Conservation (phyloP, 2,329 filamentous ascomycete species). For the Trichoderma aggressivum region DNA sequence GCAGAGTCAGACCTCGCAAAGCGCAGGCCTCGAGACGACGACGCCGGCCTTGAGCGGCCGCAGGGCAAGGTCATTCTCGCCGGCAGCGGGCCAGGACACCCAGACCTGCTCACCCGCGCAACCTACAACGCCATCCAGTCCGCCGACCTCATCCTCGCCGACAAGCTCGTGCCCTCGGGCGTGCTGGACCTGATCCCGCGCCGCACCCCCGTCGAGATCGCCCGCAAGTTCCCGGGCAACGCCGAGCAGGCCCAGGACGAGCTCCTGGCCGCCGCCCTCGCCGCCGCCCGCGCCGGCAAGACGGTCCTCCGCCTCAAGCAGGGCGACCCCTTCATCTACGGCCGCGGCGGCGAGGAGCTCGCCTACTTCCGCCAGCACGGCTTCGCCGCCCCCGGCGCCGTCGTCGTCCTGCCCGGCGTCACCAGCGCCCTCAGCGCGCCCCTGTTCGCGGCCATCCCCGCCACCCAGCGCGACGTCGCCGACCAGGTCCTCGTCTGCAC, state of each 20-base stretch:
- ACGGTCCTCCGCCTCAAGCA: conserved; percentile 90
- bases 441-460: conserved; percentile 81
- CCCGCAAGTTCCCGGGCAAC: conserved; percentile 96
- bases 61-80: conserved; percentile 78
- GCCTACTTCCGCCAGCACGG: conserved; percentile 63
- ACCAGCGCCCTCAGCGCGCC: conserved; percentile 85
- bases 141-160: conserved; percentile 77
- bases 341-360: conserved; percentile 89
- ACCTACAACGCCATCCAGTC: conserved; percentile 71
- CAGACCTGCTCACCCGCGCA: conserved; percentile 81
- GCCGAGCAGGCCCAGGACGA: conserved; percentile 92
- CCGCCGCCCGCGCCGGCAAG: conserved; percentile 62
- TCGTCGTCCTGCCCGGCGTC: conserved; percentile 79
- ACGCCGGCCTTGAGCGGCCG: conserved; percentile 27
- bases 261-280: conserved; percentile 73
- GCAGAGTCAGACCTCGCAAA: conserved; percentile 10
- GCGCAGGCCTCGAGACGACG: neutral
- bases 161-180: conserved; percentile 80
- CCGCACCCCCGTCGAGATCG: conserved; percentile 83
- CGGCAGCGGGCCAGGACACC: conserved; percentile 88
- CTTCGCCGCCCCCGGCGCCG: conserved; percentile 49
- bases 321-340: conserved; percentile 95
- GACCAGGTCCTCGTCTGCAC: conserved; percentile 97
- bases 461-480: conserved; percentile 83
- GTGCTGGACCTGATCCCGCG: conserved; percentile 89